Conservation (phyloP, 139 green algal species). For the Nannochloris sp. region DNA sequence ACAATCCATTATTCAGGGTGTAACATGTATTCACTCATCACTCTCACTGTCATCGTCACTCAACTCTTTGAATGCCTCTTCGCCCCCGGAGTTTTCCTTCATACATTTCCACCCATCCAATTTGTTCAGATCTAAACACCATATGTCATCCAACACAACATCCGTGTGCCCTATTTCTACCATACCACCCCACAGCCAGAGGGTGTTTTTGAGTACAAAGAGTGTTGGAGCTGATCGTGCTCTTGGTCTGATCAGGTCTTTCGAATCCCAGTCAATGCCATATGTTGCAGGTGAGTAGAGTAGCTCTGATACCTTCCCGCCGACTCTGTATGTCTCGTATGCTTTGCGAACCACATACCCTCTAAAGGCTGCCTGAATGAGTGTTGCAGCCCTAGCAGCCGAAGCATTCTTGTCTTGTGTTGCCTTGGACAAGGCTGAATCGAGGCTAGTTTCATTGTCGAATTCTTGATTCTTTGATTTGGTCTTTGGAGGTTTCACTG, state of each 20-base stretch:
- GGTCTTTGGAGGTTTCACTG: slow-evolving; percentile 23
- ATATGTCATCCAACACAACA: slow-evolving; percentile 91
- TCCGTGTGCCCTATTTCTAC: slow-evolving; percentile 68
- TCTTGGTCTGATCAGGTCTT: slow-evolving; percentile 66
- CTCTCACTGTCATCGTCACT: slow-evolving; percentile 10
- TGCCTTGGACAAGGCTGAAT: slow-evolving; percentile 18
- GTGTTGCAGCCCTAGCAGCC: slow-evolving; percentile 50
- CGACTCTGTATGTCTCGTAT: slow-evolving; percentile 72
- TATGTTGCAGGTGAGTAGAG: slow-evolving; percentile 83
- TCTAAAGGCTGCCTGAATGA: slow-evolving; percentile 74
- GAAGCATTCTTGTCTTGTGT: slow-evolving; percentile 37
- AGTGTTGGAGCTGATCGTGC: slow-evolving; percentile 46
- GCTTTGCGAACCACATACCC: slow-evolving; percentile 72
- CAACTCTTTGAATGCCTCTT: slow-evolving; percentile 56
- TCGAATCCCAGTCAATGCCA: slow-evolving; percentile 60
- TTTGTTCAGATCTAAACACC: slow-evolving; percentile 77
- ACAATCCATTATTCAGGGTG: slow-evolving; percentile 8
- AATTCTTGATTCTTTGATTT: slow-evolving; percentile 6
- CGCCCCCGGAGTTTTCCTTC: slow-evolving; percentile 58
- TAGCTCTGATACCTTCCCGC: slow-evolving; percentile 72
- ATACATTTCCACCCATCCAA: slow-evolving; percentile 68
- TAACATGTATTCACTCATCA: slow-evolving; percentile 5
- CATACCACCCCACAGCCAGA: slow-evolving; percentile 86
- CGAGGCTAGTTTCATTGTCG: slow-evolving; percentile 12
- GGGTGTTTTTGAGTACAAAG: slow-evolving; percentile 61